Evolutionary conservation across 192 early-diverging fungal genomes (phyloP).

Genomic region (Cetraspora pellucida): DNA sequence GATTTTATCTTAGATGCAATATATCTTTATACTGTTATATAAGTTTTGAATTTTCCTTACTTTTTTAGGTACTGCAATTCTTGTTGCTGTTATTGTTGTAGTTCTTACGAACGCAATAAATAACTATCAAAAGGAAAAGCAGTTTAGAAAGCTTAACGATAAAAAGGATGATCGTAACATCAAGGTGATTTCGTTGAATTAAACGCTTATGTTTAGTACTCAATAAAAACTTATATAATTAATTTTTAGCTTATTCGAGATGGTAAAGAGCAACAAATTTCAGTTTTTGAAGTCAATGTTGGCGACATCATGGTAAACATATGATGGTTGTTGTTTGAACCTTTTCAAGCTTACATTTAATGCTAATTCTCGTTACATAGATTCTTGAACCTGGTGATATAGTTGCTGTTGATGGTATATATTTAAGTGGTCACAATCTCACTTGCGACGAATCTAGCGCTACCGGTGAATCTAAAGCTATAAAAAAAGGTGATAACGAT

Average conservation of each 20-base stretch:
- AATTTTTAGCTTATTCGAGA: constrained; percentile 58
- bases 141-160: constrained; percentile 85
- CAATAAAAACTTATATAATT: neutral
- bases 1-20: no score
- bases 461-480: constrained; percentile 88
- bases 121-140: constrained; percentile 87
- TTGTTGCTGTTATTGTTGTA: constrained; percentile 83
- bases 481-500: constrained; percentile 76
- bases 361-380: neutral
- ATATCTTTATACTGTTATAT: no score
- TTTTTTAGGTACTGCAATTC: constrained; percentile 75
- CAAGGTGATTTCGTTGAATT: constrained; percentile 49
- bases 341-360: neutral
- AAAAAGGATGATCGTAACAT: constrained; percentile 84
- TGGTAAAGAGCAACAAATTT: constrained; percentile 73
- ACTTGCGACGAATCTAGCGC: constrained; percentile 86
- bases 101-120: constrained; percentile 90
- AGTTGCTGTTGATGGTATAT: constrained; percentile 91
- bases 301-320: constrained; percentile 83
- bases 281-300: constrained; percentile 79
- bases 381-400: constrained; percentile 89
- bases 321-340: neutral
- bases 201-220: no score
- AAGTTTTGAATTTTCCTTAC: neutral
- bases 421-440: constrained; percentile 78